A percentile compares a stretch with the other conserved stretches of the same genome.
Evolutionary conservation across 192 early-diverging fungal species (phyloP).

Genomic region (Entomortierella parvispora): DNA sequence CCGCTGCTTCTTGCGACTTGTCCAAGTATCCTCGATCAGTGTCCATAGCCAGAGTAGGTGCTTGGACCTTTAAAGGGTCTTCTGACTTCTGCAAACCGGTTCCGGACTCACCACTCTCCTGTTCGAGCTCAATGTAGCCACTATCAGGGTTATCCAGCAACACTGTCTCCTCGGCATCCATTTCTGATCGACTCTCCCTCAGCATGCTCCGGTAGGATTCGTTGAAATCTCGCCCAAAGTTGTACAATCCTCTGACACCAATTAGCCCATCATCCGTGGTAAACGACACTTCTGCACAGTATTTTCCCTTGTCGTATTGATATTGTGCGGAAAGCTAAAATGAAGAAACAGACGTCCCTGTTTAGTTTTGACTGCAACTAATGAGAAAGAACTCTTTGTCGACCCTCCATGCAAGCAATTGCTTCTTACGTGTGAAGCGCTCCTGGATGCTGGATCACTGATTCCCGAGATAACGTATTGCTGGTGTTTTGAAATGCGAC

Average conservation of each 20-base stretch:
- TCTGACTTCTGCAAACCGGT: background rate
- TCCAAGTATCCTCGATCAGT: background rate
- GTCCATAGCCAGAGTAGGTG: too few relatives aligned
- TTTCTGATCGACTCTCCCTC: constrained; percentile 17
- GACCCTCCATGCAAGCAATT: too few relatives aligned
- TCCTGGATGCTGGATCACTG: constrained; percentile 61
- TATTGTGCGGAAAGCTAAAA: constrained; percentile 69
- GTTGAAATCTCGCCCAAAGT: constrained; percentile 65
- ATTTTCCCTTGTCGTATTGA: constrained; percentile 75
- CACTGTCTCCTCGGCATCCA: constrained; percentile 6
- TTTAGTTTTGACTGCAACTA: too few relatives aligned
- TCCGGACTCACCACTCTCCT: constrained; percentile 35
- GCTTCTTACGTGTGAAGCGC: constrained; percentile 58
- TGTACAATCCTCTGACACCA: constrained; percentile 85
- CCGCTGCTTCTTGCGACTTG: constrained; percentile 25
- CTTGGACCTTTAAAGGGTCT: too few relatives aligned
- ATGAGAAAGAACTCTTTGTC: background rate
- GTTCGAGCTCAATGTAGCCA: constrained; percentile 60
- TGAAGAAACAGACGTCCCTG: background rate
- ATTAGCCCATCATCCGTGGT: constrained; percentile 81
- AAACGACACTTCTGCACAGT: constrained; percentile 81
- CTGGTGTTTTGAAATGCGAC: constrained; percentile 60
- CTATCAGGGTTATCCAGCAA: constrained; percentile 38
- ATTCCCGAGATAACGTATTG: constrained; percentile 72
- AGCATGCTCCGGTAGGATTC: constrained; percentile 32